phyloP scores from a whole-genome alignment of 176 grass and related monocot species.

The Dendrocalamus sinicus region DNA sequence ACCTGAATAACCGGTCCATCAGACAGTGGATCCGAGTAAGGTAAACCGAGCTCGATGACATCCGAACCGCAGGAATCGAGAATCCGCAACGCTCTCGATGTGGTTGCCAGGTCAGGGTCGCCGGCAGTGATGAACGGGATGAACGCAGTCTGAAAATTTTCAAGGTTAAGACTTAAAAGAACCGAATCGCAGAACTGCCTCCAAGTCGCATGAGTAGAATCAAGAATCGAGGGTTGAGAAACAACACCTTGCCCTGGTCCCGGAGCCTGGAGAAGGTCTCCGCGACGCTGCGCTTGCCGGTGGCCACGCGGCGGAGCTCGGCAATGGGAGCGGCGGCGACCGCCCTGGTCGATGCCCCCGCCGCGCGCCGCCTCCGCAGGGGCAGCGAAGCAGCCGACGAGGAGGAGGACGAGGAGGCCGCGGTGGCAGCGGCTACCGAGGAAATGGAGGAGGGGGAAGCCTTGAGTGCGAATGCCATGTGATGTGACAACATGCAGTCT shows the following conservation, averaged over 20 bases:
- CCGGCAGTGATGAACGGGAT: slow-evolving; percentile 92
- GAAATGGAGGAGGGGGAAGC: neutral
- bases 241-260: slow-evolving; percentile 49
- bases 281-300: slow-evolving; percentile 34
- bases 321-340: neutral
- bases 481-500: neutral
- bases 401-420: neutral
- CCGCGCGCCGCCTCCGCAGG: neutral
- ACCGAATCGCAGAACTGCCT: neutral
- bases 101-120: slow-evolving; percentile 83
- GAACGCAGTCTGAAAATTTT: slow-evolving; percentile 65
- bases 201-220: neutral
- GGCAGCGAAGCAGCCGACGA: neutral
- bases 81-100: slow-evolving; percentile 75
- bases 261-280: slow-evolving; percentile 52
- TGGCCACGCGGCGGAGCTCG: neutral
- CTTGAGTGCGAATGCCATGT: neutral
- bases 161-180: neutral
- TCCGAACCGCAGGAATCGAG: slow-evolving; percentile 83
- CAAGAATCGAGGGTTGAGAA: neutral
- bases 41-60: slow-evolving; percentile 86
- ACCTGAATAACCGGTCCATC: slow-evolving; percentile 97
- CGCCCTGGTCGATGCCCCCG: neutral
- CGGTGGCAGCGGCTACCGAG: neutral
- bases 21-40: slow-evolving; percentile 87